Evolutionary conservation across 768 basidiomycete species (phyloP), one percentile per base, ranked within the genome.

Genomic region (Mycena rebaudengoi): DNA sequence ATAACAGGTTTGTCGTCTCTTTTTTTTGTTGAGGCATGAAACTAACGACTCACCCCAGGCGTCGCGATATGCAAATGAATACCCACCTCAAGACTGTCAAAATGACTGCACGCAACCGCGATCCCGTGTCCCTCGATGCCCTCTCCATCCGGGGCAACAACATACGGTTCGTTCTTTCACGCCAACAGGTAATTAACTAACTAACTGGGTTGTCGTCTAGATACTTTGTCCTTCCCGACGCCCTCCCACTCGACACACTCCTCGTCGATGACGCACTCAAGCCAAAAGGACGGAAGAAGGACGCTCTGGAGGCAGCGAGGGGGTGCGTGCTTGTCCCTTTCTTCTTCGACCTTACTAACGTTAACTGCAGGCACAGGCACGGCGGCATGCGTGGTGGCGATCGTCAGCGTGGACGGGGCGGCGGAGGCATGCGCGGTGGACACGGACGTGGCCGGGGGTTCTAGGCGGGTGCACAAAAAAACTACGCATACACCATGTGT

Each of bases 61-160:
- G 98, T 99, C 51, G n/a, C n/a, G 97, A 99, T 79, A 96, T 97
- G 86, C 95, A 97, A 73, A 99, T 99, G 97, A 99, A 98, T 82
- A 99, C 97, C 3, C 92, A 98, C 71, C 85, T 99, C 53, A 99
- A 99, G 83, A 94, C 95, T 48, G 94, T 99, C 68, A 98, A 98
- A 80, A 91, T 99, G 84, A 95, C 95, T 18, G 85, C 89, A 29
- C 89, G 95, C 55, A 96, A 95, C 75, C 91, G 94, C 63, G 94
- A 96, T 58, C 94, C 96, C 5, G 80, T 89, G 26, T 82, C 92
- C 21, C 88, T 98, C 55, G 97, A 99, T 78, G 85, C 91, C 4
- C 85, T 99, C 49, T 96, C 95, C 35, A 96, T 99, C 73, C 89
- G 97, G 54, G 97, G 98, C 35, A 98, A 98, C 84, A 98, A 94